phyloP scores from a whole-genome alignment of 495 filamentous ascomycete species.

The Achaetomiella virescens region DNA sequence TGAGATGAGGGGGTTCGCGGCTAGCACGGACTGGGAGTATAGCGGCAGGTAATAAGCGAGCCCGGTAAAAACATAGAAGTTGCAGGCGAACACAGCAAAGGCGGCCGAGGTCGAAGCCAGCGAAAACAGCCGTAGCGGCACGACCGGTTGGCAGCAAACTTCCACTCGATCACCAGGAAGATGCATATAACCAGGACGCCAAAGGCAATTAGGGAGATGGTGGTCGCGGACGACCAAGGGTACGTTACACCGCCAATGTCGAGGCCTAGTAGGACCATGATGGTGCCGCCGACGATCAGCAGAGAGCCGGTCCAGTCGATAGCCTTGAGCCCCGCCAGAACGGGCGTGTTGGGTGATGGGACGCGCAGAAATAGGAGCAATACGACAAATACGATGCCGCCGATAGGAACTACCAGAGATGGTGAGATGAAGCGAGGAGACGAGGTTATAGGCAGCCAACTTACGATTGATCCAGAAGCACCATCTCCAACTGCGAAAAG shows the following conservation, averaged over 20 bases:
- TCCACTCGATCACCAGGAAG: constrained; percentile 62
- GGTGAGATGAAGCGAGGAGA: not conserved
- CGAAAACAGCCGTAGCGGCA: constrained; percentile 62
- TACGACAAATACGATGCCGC: constrained; percentile 55
- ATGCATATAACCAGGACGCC: constrained; percentile 53
- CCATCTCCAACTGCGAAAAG: constrained; percentile 44
- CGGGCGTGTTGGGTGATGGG: constrained; percentile 61
- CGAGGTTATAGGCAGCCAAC: not conserved
- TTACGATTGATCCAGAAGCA: constrained; percentile 63
- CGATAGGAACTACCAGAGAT: constrained; percentile 49
- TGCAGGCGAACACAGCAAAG: constrained; percentile 52
- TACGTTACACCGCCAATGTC: constrained; percentile 64
- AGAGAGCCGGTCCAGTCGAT: constrained; percentile 70
- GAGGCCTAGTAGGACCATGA: constrained; percentile 73
- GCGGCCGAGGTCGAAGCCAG: constrained; percentile 51
- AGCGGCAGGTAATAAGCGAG: constrained; percentile 66
- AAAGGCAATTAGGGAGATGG: constrained; percentile 69
- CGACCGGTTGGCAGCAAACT: constrained; percentile 66
- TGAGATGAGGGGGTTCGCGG: constrained; percentile 60
- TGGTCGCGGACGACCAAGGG: constrained; percentile 65
- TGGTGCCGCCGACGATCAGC: constrained; percentile 59
- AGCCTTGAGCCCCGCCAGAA: constrained; percentile 59
- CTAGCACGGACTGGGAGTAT: constrained; percentile 67
- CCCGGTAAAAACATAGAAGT: constrained; percentile 63
- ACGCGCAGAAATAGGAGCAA: constrained; percentile 65